phyloP scores from a whole-genome alignment of 345 rosid genomes.

The Linum usitatissimum region DNA sequence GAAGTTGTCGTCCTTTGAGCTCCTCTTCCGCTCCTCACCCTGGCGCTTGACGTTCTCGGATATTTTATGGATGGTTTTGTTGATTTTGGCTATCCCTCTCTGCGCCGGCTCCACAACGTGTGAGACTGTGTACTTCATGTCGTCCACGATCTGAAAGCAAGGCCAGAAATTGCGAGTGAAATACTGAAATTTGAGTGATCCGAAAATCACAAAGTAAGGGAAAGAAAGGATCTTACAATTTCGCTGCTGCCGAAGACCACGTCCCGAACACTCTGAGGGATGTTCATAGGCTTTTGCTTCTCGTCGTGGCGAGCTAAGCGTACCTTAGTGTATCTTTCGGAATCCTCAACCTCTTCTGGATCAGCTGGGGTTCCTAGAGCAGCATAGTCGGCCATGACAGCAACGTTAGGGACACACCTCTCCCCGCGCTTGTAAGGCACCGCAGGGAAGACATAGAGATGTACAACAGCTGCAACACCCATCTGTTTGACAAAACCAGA shows the following conservation, averaged over 20 bases:
- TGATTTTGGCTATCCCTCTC: slow-evolving; percentile 85
- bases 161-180: not conserved
- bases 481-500: slow-evolving; percentile 46
- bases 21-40: slow-evolving; percentile 58
- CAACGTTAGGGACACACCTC: slow-evolving; percentile 96
- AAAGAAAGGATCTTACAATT: slow-evolving; percentile 47
- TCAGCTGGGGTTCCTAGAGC: slow-evolving; percentile 81
- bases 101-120: slow-evolving; percentile 98
- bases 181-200: not conserved
- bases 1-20: slow-evolving; percentile 68
- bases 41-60: slow-evolving; percentile 80
- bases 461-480: slow-evolving; percentile 95
- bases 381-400: slow-evolving; percentile 91
- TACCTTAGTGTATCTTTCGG: slow-evolving; percentile 59
- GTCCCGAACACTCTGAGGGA: slow-evolving; percentile 94
- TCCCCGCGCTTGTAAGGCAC: slow-evolving; percentile 95
- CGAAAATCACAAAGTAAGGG: not conserved
- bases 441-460: slow-evolving; percentile 88
- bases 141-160: slow-evolving; percentile 67
- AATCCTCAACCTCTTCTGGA: slow-evolving; percentile 84
- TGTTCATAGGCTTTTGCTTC: slow-evolving; percentile 64
- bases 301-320: slow-evolving; percentile 54
- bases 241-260: slow-evolving; percentile 93
- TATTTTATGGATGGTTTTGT: slow-evolving; percentile 68
- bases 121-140: slow-evolving; percentile 96